phyloP scores from a whole-genome alignment of 805 yeast species.

The Cyberlindnera petersonii region DNA sequence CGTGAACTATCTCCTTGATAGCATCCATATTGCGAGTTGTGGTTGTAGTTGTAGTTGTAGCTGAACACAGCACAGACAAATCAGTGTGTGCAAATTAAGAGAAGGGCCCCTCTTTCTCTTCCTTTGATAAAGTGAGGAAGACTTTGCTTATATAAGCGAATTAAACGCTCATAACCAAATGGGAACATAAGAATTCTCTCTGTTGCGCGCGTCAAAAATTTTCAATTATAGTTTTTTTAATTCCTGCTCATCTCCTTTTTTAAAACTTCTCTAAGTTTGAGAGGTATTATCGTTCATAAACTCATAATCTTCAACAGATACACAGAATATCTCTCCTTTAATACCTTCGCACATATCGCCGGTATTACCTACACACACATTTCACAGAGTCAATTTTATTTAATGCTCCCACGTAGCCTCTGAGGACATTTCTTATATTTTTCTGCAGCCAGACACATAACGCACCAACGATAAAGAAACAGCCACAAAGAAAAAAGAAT shows the following conservation, averaged over 20 bases:
- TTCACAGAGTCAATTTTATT: too few species aligned
- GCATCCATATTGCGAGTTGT: constrained; percentile 1
- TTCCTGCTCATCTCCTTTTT: not conserved
- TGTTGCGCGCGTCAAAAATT: constrained; percentile 2
- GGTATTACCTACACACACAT: too few species aligned
- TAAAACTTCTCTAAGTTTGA: not conserved
- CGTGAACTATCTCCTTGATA: constrained; percentile 8
- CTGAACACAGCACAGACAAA: too few species aligned
- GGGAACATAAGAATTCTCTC: constrained; percentile 5
- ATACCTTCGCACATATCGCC: too few species aligned
- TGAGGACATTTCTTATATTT: not conserved
- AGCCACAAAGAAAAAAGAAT: constrained; percentile 9
- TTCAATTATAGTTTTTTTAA: too few species aligned
- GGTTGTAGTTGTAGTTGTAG: not conserved
- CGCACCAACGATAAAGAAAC: not conserved
- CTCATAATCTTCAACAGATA: too few species aligned
- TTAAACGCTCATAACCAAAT: not conserved
- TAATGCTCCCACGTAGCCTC: too few species aligned
- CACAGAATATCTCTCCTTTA: too few species aligned
- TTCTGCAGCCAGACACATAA: not conserved
- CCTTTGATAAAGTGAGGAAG: too few species aligned
- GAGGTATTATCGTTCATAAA: too few species aligned
- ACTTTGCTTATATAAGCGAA: not conserved
- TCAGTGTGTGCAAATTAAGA: too few species aligned
- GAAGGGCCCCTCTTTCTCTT: too few species aligned